Conservation (phyloP, 2,329 filamentous ascomycete species). For the Clarireedia hainanense region DNA sequence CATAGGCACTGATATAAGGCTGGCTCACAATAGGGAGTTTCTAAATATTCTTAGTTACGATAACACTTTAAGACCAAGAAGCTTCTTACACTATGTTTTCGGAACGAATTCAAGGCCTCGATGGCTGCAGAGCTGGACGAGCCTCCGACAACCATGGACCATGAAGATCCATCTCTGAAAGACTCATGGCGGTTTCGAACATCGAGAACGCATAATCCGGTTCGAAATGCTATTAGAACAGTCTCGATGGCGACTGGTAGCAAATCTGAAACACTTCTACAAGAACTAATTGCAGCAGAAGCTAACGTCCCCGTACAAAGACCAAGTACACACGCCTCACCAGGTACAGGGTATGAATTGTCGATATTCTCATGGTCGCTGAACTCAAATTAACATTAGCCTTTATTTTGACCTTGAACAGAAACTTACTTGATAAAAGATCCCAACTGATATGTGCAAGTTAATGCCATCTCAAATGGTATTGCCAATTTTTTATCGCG, state of each 20-base stretch:
- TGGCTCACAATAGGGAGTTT: not conserved
- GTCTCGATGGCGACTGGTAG: slow-evolving; percentile 21
- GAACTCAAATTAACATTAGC: not conserved
- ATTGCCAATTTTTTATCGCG: too few relatives aligned
- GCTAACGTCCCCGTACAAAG: slow-evolving; percentile 25
- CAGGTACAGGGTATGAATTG: not conserved
- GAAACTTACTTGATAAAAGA: not conserved
- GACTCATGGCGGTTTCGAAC: not conserved
- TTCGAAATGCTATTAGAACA: slow-evolving; percentile 21
- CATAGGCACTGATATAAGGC: not conserved
- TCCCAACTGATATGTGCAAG: not conserved
- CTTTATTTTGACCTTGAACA: not conserved
- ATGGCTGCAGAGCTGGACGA: too few relatives aligned
- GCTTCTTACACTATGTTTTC: too few relatives aligned
- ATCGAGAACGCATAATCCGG: slow-evolving; percentile 11
- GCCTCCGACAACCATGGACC: not conserved
- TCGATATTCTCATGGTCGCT: not conserved
- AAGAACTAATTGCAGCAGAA: slow-evolving; percentile 22
- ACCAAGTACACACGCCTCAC: slow-evolving; percentile 7
- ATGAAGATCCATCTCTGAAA: not conserved
- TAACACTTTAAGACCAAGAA: too few relatives aligned
- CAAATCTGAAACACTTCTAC: slow-evolving; percentile 18
- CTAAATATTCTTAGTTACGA: not conserved
- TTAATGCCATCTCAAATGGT: too few relatives aligned
- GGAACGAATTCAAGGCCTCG: too few relatives aligned